A percentile compares a stretch with the other conserved stretches of the same genome.
phyloP scores from a whole-genome alignment of 805 yeast species.

The Metschnikowia borealis region DNA sequence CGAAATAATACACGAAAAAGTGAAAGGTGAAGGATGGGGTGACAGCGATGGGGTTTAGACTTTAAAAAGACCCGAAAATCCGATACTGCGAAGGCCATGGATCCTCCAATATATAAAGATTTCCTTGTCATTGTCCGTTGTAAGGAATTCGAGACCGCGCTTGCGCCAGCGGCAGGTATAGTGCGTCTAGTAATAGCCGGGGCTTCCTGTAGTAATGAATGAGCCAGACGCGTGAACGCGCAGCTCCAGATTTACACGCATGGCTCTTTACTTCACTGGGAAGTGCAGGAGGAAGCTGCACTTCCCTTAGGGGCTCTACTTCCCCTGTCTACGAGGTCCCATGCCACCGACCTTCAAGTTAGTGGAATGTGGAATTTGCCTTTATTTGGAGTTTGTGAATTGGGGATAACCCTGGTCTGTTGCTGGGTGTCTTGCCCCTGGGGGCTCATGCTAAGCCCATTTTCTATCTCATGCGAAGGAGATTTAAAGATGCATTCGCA shows the following conservation, averaged over 20 bases:
- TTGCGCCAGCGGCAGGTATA: not conserved
- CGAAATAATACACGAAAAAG: not conserved
- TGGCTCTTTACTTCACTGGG: not conserved
- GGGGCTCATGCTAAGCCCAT: not conserved
- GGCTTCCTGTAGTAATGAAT: not conserved
- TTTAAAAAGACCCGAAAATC: not conserved
- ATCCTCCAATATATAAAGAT: not conserved
- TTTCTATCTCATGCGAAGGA: not conserved
- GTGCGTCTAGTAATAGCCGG: not conserved
- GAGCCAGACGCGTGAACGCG: conserved; percentile 4
- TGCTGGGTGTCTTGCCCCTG: not conserved
- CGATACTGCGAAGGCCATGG: not conserved
- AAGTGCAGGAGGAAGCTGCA: too few relatives aligned
- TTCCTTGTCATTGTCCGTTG: not conserved
- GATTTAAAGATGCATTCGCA: conserved; percentile 1
- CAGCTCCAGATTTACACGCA: conserved; percentile 4
- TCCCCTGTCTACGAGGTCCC: not conserved
- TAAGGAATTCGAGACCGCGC: not conserved
- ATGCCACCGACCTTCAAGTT: too few relatives aligned
- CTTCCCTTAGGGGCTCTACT: not conserved
- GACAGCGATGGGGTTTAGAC: not conserved
- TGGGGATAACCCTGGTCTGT: too few relatives aligned
- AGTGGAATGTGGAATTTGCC: too few relatives aligned
- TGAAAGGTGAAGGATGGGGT: not conserved
- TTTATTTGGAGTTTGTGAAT: too few relatives aligned